Evolutionary conservation across 1,139 yeast genomes (phyloP), one percentile per base, ranked within the genome.

Genomic region (Kodamaea fungicola): DNA sequence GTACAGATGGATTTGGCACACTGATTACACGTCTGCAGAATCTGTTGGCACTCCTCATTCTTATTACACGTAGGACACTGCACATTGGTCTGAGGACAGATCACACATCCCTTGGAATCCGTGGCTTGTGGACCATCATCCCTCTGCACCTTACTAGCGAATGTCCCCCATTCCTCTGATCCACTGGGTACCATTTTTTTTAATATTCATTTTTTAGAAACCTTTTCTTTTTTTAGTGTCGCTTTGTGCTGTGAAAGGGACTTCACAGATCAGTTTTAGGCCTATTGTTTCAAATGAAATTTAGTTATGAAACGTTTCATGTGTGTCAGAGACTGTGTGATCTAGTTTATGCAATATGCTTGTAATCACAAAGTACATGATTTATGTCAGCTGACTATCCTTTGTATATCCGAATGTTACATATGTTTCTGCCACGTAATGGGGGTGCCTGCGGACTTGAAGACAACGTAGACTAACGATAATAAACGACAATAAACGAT

Each of bases 1-100:
- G 62, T 59, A 57, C 90, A 83, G 45, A 68, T 70, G n/a, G 74
- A 70, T 12, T 59, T 54, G 0, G 89, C 76, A 58, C 94, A 84
- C 38, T 62, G 41, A 7, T 55, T 37, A 52, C 90, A 82, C 1
- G 87, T 73, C 39, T 71, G 77, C 1, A 76, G 57, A 1, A 76
- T 62, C 51, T 71, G 63, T 3, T 61, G 64, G 55, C 86, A 80
- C 46, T 67, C 71, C 50, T 78, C 74, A 36, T 71, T 71, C n/a
- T 52, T 50, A 0, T 56, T 61, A 62, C 92, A 83, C 3, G 45
- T 46, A 1, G 87, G 86, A 50, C 88, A 82, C 2, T 56, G 31
- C 10, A 55, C 50, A 0, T 63, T 61, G 0, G 61, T 51, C 1
- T 54, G 40, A 1, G 74, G 64, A 51, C 88, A 82, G 0, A 58